These are phyloP conservation scores for Aspergillus carlsbadensis DNA, from an alignment of 495 filamentous ascomycete species.

Conservation along the genomic window DNA sequence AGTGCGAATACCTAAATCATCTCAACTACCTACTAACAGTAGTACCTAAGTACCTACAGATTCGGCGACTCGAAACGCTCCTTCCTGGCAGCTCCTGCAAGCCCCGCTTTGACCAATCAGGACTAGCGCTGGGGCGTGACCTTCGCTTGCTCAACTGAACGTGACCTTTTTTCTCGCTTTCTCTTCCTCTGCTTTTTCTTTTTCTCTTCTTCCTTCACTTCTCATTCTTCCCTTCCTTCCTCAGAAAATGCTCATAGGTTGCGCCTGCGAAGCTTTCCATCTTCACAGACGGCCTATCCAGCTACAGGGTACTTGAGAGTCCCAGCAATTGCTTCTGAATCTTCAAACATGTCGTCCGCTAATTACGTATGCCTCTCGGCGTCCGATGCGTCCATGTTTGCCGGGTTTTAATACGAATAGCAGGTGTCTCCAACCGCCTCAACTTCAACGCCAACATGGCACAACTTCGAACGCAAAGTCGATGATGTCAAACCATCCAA, in stretches of 20 bases:
- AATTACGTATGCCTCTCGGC: constrained; percentile 46
- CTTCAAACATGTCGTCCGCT: constrained; percentile 37
- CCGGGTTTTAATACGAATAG: constrained; percentile 41
- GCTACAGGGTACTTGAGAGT: constrained; percentile 16
- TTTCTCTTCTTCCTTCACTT: constrained; percentile 15
- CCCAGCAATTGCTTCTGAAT: not conserved
- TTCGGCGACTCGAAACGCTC: not conserved
- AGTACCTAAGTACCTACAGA: too few relatives aligned
- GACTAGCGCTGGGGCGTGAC: constrained; percentile 24
- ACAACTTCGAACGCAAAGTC: constrained; percentile 73
- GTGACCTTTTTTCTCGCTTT: constrained; percentile 17
- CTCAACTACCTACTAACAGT: too few relatives aligned
- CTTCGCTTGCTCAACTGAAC: constrained; percentile 27
- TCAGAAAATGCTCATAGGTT: constrained; percentile 28
- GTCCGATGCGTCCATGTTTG: constrained; percentile 33
- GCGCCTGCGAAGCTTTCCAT: constrained; percentile 30
- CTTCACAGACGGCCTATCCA: constrained; percentile 27
- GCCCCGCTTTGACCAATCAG: constrained; percentile 15
- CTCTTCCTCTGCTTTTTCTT: constrained; percentile 7
- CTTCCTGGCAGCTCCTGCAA: not conserved
- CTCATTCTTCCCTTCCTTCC: constrained; percentile 22
- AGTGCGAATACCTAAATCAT: too few relatives aligned
- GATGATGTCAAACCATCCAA: constrained; percentile 87
- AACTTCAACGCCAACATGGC: constrained; percentile 64
- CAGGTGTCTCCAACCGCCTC: constrained; percentile 66